Base-by-base conservation (phyloP, 208 protist genomes). In the Acanthamoeba castellanii region DNA sequence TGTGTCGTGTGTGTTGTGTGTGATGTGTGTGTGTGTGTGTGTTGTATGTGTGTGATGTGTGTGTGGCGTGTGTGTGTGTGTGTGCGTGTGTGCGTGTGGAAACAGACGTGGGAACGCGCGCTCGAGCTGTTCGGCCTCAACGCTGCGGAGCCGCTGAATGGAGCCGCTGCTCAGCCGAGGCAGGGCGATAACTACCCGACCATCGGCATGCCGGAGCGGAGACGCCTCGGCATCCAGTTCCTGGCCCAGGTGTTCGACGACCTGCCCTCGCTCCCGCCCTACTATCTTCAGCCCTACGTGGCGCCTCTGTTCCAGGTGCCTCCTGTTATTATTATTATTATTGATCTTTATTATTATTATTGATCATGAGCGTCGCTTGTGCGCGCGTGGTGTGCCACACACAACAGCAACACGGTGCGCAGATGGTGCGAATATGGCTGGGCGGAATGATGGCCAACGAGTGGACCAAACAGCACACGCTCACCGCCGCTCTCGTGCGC, bases 401-500 rank as follows among this genome's bases (percentile, higher is more conserved):
- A 42, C 68, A 27, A 61, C 70, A 78, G 70, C 70, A 78, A 78
- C 20, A 78, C 6, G 70, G 70, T 2, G 70, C 70, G 22, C n/a
- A 78, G 37, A 47, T 78, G 2, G 70, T 78, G 70, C 70, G 37
- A 3, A 78, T 45, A 18, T 78, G 70, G 70, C n/a, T 78, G 18
- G 70, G 34, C 37, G 70, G 30, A 25, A 78, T 78, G 70, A 18
- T 78, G 70, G 70, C 14, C 22, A 47, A 42, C 70, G 70, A 78
- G 37, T 78, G 70, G 70, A 32, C 22, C 37, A 78, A 42, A 42
- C 70, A 78, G 70, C 70, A 78, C 70, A 42, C 37, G 70, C 30
- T 78, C 34, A 78, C 70, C 8, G 70, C 70, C 30, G 70, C 70
- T 18, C 70, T 78, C 30, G 70, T 78, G 70, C 70, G 70, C 30